Conservation (phyloP, 164 flowering plant genomes). For the Umbellularia californica region DNA sequence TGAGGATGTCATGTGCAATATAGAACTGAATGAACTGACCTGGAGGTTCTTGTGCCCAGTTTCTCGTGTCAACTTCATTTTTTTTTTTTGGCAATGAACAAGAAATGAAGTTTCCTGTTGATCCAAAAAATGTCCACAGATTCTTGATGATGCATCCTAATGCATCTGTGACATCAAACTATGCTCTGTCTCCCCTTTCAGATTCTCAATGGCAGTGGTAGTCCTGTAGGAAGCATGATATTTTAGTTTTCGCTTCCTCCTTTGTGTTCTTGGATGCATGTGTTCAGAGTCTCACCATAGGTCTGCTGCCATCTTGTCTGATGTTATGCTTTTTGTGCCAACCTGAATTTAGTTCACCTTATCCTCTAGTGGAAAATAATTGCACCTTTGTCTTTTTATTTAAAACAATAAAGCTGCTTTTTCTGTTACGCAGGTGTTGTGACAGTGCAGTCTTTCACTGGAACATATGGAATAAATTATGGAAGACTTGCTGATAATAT, state of each 20-base stretch:
- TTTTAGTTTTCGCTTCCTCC: no score
- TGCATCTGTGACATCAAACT: not conserved
- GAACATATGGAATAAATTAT: slow-evolving; percentile 83
- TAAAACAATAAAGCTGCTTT: not conserved
- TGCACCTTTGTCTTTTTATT: slow-evolving; percentile 12
- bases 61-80: no score
- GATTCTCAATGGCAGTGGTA: not conserved
- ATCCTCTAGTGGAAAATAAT: not conserved
- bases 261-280: no score
- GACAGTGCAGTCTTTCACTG: slow-evolving; percentile 43
- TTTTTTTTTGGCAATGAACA: no score
- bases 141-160: not conserved
- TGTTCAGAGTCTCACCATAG: not conserved
- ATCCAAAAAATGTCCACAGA: not conserved
- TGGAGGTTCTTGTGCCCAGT: no score
- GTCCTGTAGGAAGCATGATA: no score
- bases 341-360: not conserved
- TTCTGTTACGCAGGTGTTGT: slow-evolving; percentile 17
- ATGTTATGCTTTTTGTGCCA: not conserved
- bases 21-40: no score
- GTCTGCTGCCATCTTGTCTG: not conserved
- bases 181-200: not conserved
- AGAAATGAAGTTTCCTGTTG: no score
- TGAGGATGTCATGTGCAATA: no score
- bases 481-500: slow-evolving; percentile 77